Conservation (phyloP, 2,329 filamentous ascomycete species). For the Talaromyces pinophilus region DNA sequence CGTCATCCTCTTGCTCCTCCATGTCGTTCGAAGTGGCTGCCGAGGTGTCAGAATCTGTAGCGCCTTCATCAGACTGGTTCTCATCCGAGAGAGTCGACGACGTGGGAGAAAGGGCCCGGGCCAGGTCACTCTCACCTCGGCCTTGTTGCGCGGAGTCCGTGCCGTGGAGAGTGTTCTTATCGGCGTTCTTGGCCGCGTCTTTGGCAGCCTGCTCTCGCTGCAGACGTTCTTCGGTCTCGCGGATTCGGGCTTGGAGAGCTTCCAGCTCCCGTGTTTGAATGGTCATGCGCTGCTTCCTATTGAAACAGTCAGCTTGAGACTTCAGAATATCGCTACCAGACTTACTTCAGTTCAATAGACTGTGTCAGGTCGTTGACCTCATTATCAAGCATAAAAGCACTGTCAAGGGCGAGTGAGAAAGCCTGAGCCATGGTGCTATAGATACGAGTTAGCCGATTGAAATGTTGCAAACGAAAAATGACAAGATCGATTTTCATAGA, state of each 20-base stretch:
- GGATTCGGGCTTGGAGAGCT: constrained; percentile 78
- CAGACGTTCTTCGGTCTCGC: constrained; percentile 81
- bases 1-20: constrained; percentile 17
- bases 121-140: constrained; percentile 27
- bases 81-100: constrained; percentile 26
- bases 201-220: constrained; percentile 28
- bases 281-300: constrained; percentile 76
- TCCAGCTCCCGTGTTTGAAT: constrained; percentile 78
- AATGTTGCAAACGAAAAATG: neutral
- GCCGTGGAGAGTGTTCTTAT: constrained; percentile 18
- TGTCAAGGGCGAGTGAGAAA: constrained; percentile 82
- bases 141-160: constrained; percentile 24
- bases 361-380: constrained; percentile 72
- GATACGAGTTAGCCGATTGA: neutral
- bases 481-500: no score
- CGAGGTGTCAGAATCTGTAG: constrained; percentile 29
- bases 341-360: constrained; percentile 80
- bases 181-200: constrained; percentile 23
- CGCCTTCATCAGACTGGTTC: constrained; percentile 29
- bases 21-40: constrained; percentile 28
- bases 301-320: neutral
- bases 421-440: constrained; percentile 79
- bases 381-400: constrained; percentile 85
- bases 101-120: constrained; percentile 25
- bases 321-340: constrained; percentile 6